Evolutionary conservation across 179 eudicot genomes (phyloP).

Genomic region (Dionaea muscipula): DNA sequence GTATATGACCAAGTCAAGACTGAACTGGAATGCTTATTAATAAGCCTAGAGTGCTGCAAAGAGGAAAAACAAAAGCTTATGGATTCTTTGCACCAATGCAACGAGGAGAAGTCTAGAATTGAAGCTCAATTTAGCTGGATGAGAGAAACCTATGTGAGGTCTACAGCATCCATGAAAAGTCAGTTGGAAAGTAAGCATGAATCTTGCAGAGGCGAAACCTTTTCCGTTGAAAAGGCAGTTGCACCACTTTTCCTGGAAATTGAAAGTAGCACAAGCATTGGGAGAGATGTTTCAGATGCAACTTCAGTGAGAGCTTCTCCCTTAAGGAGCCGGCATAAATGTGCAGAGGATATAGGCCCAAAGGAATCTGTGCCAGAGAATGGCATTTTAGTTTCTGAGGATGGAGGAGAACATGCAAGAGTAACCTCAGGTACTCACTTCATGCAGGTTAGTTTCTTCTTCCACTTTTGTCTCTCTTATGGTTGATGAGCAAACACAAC

Average conservation of each 20-base stretch:
- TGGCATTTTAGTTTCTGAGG: constrained; percentile 12
- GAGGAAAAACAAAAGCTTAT: constrained; percentile 75
- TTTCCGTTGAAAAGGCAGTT: constrained; percentile 9
- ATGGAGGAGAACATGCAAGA: constrained; percentile 14
- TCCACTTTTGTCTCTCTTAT: background rate
- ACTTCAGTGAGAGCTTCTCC: constrained; percentile 8
- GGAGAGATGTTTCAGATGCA: constrained; percentile 8
- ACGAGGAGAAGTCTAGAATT: constrained; percentile 34
- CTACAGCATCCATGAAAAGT: constrained; percentile 22
- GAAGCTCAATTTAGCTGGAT: constrained; percentile 31
- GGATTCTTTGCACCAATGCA: constrained; percentile 41
- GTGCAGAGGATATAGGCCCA: constrained; percentile 5
- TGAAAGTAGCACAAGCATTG: constrained; percentile 12
- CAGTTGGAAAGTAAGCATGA: constrained; percentile 15
- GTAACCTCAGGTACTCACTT: constrained; percentile 11
- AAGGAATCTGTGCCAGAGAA: constrained; percentile 10
- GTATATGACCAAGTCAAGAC: constrained; percentile 59
- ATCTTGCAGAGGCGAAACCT: constrained; percentile 11
- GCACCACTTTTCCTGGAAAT: constrained; percentile 8
- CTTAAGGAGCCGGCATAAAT: constrained; percentile 3
- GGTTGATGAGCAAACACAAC: background rate
- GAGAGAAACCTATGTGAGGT: constrained; percentile 32
- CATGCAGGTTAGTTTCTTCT: constrained; percentile 30
- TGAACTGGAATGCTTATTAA: constrained; percentile 70
- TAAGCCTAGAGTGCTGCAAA: constrained; percentile 84